A percentile compares a stretch with the other conserved stretches of the same genome.
phyloP scores from a whole-genome alignment of 2,329 filamentous ascomycete genomes.

The Talaromyces marneffei region DNA sequence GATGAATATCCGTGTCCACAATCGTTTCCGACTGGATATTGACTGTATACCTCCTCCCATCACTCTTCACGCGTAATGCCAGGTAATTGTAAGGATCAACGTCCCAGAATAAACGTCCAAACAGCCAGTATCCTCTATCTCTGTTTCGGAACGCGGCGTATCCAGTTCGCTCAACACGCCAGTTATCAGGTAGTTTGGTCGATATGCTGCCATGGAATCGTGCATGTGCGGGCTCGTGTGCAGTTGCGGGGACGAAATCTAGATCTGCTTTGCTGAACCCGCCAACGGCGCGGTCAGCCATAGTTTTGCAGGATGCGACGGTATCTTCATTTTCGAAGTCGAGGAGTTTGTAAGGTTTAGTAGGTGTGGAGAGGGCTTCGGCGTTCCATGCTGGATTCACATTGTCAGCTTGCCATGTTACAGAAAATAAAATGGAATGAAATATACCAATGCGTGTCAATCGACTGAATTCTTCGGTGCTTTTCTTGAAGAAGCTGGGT shows the following conservation, averaged over 20 bases:
- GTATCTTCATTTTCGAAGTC: slow-evolving; percentile 36
- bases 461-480: slow-evolving; percentile 54
- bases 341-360: slow-evolving; percentile 36
- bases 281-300: slow-evolving; percentile 82
- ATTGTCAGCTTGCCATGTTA: neutral
- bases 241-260: slow-evolving; percentile 54
- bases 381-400: slow-evolving; percentile 35
- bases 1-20: slow-evolving; percentile 90
- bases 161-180: slow-evolving; percentile 49
- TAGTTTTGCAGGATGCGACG: slow-evolving; percentile 55
- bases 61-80: slow-evolving; percentile 80
- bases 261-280: slow-evolving; percentile 73
- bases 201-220: slow-evolving; percentile 87
- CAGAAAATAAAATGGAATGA: neutral
- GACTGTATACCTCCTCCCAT: slow-evolving; percentile 86
- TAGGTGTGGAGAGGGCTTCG: slow-evolving; percentile 33
- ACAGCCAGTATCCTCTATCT: slow-evolving; percentile 70
- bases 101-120: slow-evolving; percentile 80
- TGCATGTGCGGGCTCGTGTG: slow-evolving; percentile 55
- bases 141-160: slow-evolving; percentile 87
- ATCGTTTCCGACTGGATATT: slow-evolving; percentile 94
- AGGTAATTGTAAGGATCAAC: slow-evolving; percentile 85
- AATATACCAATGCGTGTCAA: slow-evolving; percentile 49
- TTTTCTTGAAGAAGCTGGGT: slow-evolving; percentile 52
- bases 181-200: slow-evolving; percentile 68